Base-by-base conservation (phyloP, 352 stramenopile species). In the Globisporangium spinosum region DNA sequence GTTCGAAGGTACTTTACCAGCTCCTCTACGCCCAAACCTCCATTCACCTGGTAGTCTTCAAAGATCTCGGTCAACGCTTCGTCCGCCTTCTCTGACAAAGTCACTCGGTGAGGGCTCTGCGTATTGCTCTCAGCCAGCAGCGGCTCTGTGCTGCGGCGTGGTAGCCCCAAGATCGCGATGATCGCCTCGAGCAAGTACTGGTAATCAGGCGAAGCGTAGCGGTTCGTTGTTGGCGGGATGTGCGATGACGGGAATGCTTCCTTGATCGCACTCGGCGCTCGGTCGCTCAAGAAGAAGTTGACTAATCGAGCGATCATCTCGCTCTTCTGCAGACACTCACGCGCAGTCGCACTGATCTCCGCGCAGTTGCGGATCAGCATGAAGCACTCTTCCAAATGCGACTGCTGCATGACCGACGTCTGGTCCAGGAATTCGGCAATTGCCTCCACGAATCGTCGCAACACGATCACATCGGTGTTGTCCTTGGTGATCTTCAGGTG, bases 111-210 rank as follows among this genome's bases (percentile, higher is more conserved):
- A 2, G 85, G 79, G 67, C 90, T 93, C 59, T 91, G 83, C 0
- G 79, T 75, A 58, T 78, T 93, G 35, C 64, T 87, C 45, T 93
- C 85, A 3, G 75, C 82, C 13, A 95, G 69, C 32, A 93, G 64
- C 9, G 87, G 82, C 68, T 94, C 87, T 0, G 80, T 79, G 8
- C 72, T 78, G 6, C 83, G 81, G 15, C 82, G 77, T 38, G 80
- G 85, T 56, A 96, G 69, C 8, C 90, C 90, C 10, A 97, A 67
- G 49, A 97, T 89, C 25, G 86, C 80, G 20, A 91, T 90, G 69
- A 97, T 88, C 43, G 89, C 87, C 74, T 97, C 91, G 3, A 97
- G 71, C 35, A 97, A 67, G 68, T 94, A 92, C 69, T 97, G 88
- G 62, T 94, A 97, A 61, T 97, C 91, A 1, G 87, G 82, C 15